A percentile compares a stretch with the other conserved stretches of the same genome.
phyloP scores from a whole-genome alignment of 139 green algal genomes.

The Trebouxia sp. region DNA sequence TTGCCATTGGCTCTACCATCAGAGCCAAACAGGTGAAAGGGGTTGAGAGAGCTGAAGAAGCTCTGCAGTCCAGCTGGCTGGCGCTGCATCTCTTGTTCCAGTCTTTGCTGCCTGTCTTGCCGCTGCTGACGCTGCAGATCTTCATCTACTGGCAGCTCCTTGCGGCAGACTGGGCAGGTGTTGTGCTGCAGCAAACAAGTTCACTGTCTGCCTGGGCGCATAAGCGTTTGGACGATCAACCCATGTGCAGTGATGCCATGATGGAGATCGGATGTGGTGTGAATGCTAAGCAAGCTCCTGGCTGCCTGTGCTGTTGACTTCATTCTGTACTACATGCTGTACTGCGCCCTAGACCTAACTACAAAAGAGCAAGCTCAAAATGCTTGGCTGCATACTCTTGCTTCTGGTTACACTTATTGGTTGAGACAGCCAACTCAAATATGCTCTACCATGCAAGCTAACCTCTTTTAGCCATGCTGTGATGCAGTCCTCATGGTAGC shows the following conservation, averaged over 20 bases:
- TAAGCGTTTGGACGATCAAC: background rate
- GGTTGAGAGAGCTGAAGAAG: background rate
- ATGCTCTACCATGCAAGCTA: background rate
- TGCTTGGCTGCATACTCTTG: background rate
- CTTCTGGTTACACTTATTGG: background rate
- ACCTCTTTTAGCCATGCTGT: constrained; percentile 38
- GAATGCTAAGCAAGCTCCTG: no score
- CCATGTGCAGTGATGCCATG: background rate
- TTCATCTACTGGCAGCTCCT: constrained; percentile 23
- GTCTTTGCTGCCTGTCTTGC: background rate
- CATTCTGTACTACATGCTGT: no score
- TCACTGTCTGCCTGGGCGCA: no score
- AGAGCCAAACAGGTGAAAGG: constrained; percentile 10
- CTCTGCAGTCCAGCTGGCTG: constrained; percentile 12
- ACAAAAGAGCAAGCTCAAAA: background rate
- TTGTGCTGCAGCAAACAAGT: constrained; percentile 37
- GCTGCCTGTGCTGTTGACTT: no score
- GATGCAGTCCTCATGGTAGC: constrained; percentile 43
- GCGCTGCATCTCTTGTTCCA: constrained; percentile 9
- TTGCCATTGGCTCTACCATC: background rate
- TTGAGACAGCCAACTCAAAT: background rate
- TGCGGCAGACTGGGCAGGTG: constrained; percentile 44
- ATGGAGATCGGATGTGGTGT: background rate
- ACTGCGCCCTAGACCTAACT: background rate
- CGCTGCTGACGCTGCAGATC: constrained; percentile 7